Evolutionary conservation across 257 asterid species (phyloP), one percentile per base, ranked within the genome.

Genomic region (Solanum lignicaule): DNA sequence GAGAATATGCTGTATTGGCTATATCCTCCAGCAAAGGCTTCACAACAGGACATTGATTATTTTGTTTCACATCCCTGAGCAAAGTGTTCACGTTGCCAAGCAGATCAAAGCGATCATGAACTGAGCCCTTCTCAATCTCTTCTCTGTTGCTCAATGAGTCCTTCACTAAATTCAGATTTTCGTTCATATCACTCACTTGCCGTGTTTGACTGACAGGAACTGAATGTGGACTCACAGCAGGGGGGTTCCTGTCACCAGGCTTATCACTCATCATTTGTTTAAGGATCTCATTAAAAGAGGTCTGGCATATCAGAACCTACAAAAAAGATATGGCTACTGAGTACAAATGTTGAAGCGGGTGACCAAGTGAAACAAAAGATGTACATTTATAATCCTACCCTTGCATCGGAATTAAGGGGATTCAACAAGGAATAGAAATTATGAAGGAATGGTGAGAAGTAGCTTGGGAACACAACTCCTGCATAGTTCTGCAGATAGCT

Each of bases 361-460:
- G 65, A 87, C 76, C 36, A 76, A 58, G 82, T 81, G 39, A 29
- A 46, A 84, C 52, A 93, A 74, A 31, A 60, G 38, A 69, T 11
- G 52, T 39, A 27, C 35, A 73, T 38, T 48, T 75, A 87, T 88
- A 76, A 87, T 81, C 96, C 92, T 93, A 97, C 99, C 97, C 98
- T 95, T 87, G 98, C 96, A 91, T 97, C 99, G 62, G 98, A 94
- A 89, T 93, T 93, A 74, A 93, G 94, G 58, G 99, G 98, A 94
- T 97, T 97, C 90, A 97, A 91, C 88, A 92, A 88, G 87, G 99
- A 95, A 91, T 97, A 97, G 92, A 97, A 96, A 88, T 93, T 93
- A 84, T 97, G 99, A 86, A 97, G 99, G 92, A 97, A 97, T 9
- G 98, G 98, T 39, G 98, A 96, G 93, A 97, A 97, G 90, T 96